Evolutionary conservation across 75 land plant species (phyloP), one percentile per base, ranked within the genome.

Genomic region (Picea glauca): DNA sequence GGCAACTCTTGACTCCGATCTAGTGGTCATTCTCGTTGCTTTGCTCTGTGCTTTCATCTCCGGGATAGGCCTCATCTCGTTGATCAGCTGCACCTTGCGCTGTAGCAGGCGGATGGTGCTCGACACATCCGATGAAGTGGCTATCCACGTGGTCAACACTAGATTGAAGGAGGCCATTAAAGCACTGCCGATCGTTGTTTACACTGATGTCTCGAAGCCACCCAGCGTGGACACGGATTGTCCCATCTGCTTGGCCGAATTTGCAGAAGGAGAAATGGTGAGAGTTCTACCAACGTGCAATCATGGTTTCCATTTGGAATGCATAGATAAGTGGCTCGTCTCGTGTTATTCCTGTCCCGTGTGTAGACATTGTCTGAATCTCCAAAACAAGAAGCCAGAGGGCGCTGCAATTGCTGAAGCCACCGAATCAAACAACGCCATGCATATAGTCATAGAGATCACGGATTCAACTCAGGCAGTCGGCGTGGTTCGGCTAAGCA

Each of bases 321-420:
- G 95, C 85, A 83, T 93, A 13, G 93, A 93, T 58, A 80, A 80
- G 79, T 93, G 95, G 95, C 93, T 93, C 18, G 78, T 21, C 21
- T 79, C 86, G 0, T 89, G 85, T 74, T 83, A 89, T 3, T 88
- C 95, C 0, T 93, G 95, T 78, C 95, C 95, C 11, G 87, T 82
- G 15, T 93, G 95, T 64, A 60, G 62, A 60, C 43, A 40, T 40
- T 40, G 4, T 40, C 43, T 40, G 43, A 40, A 40, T 40, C 43
- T 40, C 43, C 43, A 40, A 0, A 40, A 40, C 43, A 40, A 40
- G 4, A 3, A 40, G 43, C 3, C 4, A 4, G 43, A 4, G 4
- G 43, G 43, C 4, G 43, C 43, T 40, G 43, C 43, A 40, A 4
- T 40, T 40, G 43, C 43, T 40, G 4, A 4, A 4, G 43, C 43